Percentiles rank a stretch among this genome's conserved stretches.
Evolutionary conservation across 2,329 filamentous ascomycete species (phyloP).

Genomic region (Colletotrichum filicis): DNA sequence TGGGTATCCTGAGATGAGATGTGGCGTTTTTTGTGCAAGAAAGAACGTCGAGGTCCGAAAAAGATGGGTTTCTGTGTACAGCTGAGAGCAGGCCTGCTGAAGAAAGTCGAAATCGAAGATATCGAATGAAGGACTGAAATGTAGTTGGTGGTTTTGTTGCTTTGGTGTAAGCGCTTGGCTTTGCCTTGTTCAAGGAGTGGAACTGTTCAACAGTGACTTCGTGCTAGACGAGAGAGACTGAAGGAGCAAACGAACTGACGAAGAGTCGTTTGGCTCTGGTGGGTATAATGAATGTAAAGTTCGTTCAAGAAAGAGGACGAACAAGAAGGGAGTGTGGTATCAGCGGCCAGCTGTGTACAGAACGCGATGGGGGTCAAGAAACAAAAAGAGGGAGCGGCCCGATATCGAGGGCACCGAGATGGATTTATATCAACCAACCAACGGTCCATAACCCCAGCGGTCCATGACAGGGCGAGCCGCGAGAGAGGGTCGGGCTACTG

Average conservation of each 20-base stretch:
- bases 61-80: neutral
- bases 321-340: slow-evolving; percentile 32
- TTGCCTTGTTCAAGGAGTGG: slow-evolving; percentile 19
- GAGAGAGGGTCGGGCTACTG: neutral
- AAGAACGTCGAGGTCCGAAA: slow-evolving; percentile 3
- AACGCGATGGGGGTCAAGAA: slow-evolving; percentile 24
- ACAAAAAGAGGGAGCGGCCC: slow-evolving; percentile 16
- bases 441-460: slow-evolving; percentile 10
- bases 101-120: slow-evolving; percentile 15
- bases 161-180: slow-evolving; percentile 29
- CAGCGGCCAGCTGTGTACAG: slow-evolving; percentile 34
- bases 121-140: slow-evolving; percentile 24
- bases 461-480: slow-evolving; percentile 18
- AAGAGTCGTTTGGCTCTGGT: neutral
- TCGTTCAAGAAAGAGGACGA: slow-evolving; percentile 25
- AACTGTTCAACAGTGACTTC: slow-evolving; percentile 36
- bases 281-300: slow-evolving; percentile 34
- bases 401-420: slow-evolving; percentile 21
- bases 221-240: slow-evolving; percentile 14
- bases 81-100: slow-evolving; percentile 32
- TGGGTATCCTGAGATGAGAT: slow-evolving; percentile 18
- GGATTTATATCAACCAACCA: slow-evolving; percentile 36
- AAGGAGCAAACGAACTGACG: slow-evolving; percentile 10
- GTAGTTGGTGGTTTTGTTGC: slow-evolving; percentile 1
- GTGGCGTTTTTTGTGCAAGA: neutral